Evolutionary conservation across 495 filamentous ascomycete species (phyloP), one percentile per base, ranked within the genome.

Genomic region (Astrothelium subdiscretum): DNA sequence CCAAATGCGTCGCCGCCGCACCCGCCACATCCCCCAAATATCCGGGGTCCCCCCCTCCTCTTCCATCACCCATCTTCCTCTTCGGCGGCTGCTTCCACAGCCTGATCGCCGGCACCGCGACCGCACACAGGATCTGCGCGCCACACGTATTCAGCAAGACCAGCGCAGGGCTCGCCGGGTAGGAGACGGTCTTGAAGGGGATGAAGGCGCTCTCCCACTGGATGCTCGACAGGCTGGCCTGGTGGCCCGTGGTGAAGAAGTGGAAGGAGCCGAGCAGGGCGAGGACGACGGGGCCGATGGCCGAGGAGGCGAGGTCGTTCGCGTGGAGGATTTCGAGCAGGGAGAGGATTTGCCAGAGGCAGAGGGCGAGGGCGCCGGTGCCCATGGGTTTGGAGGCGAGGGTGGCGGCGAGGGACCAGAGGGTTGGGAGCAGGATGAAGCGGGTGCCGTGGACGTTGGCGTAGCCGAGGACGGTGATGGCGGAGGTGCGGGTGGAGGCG

Each of bases 161-260:
- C 5, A 91, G 76, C 8, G 97, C 63, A 0, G 94, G 91, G 11
- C 85, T 85, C 87, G 87, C 97, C 32, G 95, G 94, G 75, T 97
- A 97, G 65, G 82, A 81, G 69, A 97, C 83, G 2, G 85, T 83
- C 52, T 84, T 80, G 31, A 97, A 78, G 1, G 95, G 87, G 67
- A 99, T 88, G 79, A 97, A 98, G 26, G 91, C 92, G n/a, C 83
- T 80, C 74, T 97, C 91, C 94, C 94, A 99, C 68, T 99, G 95
- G 72, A 99, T 95, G 63, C 83, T 86, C 67, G 83, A 81, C 26
- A 96, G 81, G 0, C 85, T 87, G 18, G 92, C 92, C 74, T 97
- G 95, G 74, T 99, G 94, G 66, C 94, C 94, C 0, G 94, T 99
- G 68, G 92, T 96, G 84, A 99, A 99, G 79, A 86, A 99, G 77